Evolutionary conservation across 2,329 filamentous ascomycete species (phyloP), one percentile per base, ranked within the genome.

Genomic region (Colletotrichum musicola): DNA sequence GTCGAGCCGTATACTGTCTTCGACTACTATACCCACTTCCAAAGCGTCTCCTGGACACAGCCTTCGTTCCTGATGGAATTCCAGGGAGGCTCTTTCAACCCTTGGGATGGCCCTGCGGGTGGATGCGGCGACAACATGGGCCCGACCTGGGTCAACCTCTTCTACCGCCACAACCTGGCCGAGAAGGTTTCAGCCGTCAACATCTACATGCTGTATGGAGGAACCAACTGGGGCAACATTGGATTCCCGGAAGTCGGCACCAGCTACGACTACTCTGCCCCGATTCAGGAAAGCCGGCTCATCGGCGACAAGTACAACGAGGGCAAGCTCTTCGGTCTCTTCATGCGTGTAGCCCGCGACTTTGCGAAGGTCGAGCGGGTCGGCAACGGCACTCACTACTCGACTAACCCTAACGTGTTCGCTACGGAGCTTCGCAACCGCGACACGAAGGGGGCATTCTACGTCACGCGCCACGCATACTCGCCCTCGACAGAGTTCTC

Each of bases 1-100:
- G 44, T 47, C n/a, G 44, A 47, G n/a, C 44, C 44, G 1, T 47
- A 47, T 18, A 47, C n/a, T 3, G 73, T 74, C 16, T 71, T 71
- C n/a, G 68, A 78, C 12, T 80, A 81, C 59, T 77, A 73, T 25
- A 69, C 69, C 3, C 76, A 76, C 69, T 80, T 77, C 16, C 54
- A 57, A 20, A 44, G 27, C 16, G 20, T 42, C 16, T 22, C 54
- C 20, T 22, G 35, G 22, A 57, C 35, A 1, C 20, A 30, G 14
- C 54, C 54, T 10, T 13, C 22, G 6, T 57, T 57, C 6, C 16
- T 42, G 13, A 25, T 27, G 22, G 54, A 57, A 12, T 57, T 57
- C 14, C 54, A 57, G 10, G 54, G 38, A 35, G 54, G 54, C 5
- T 44, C 38, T 12, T 42, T 57, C 20, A 42, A 27, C 2, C 54